Evolutionary conservation across 441 rosid genomes (phyloP).

Genomic region (Gossypium lobatum): DNA sequence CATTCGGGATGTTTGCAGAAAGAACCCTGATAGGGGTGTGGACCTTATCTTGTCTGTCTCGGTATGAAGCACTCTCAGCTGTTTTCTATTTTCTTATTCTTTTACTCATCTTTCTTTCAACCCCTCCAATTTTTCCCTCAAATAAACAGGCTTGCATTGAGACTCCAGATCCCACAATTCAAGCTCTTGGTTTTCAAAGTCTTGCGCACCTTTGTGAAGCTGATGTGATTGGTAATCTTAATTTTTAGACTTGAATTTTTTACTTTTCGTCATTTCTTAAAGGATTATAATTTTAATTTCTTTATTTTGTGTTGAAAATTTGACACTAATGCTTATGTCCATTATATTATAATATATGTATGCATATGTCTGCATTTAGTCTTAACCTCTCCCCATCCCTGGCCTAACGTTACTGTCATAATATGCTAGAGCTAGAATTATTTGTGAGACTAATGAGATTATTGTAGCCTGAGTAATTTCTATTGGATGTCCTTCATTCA

Average conservation of each 20-base stretch:
- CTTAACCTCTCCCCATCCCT: background rate
- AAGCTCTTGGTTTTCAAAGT: conserved; percentile 87
- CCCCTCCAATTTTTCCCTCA: background rate
- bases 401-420: background rate
- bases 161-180: conserved; percentile 60
- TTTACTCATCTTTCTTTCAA: background rate
- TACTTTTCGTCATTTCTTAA: conserved; percentile 1
- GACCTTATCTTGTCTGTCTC: conserved; percentile 91
- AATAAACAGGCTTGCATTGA: conserved; percentile 80
- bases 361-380: background rate
- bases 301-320: background rate
- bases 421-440: conserved; percentile 1
- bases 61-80: conserved; percentile 45
- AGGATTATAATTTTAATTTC: background rate
- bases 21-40: conserved; percentile 94
- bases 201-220: conserved; percentile 95
- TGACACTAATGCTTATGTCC: background rate
- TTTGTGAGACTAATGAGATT: background rate
- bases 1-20: conserved; percentile 69
- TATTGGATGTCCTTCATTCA: background rate
- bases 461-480: background rate
- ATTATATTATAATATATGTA: background rate
- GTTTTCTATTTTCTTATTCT: conserved; percentile 20
- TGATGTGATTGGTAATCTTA: conserved; percentile 74
- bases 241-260: conserved; percentile 8